Evolutionary conservation across 345 rosid species (phyloP), one percentile per base, ranked within the genome.

Genomic region (Eucalyptus viminalis): DNA sequence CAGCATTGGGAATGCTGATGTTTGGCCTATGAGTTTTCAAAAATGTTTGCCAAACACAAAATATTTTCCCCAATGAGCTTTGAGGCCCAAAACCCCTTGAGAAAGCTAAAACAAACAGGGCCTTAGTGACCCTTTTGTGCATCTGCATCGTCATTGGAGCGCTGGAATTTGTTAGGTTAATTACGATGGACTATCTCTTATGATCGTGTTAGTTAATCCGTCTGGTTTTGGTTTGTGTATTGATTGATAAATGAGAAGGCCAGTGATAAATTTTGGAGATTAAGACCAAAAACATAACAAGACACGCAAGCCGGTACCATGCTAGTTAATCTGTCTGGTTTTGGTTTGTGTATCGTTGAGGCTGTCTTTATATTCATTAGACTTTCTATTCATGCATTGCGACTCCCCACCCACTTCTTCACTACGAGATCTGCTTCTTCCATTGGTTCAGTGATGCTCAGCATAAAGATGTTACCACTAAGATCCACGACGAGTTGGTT

Each of bases 271-370:
- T 96, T 54, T 93, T 96, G 93, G 98, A 96, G 92, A 95, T 97
- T n/a, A n/a, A 89, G 99, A 97, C 90, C 99, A 95, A 91, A 97
- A 96, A 86, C 96, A 95, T 80, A 97, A 95, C 87, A 97, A 90
- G 92, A 92, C 94, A 7, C 94, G 99, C 90, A 96, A 92, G 90
- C 99, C 98, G 19, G 95, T 97, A 25, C 95, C 50, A 95, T 92
- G 97, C 25, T 49, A 49, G 50, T 12, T 49, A 49, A 49, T 12
- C 50, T 12, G 50, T 49, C 50, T 49, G 6, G 1, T 49, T 49
- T 49, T 49, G 50, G 50, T 49, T 49, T 49, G 50, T 49, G 50
- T 49, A 4, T 49, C 14, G 65, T 24, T 24, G 1, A 56, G 62
- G 62, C 7, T 24, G 65, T 24, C 15, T 80, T 80, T 19, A 37